These are phyloP conservation scores for Vicia sativa DNA, from an alignment of 306 rosid genomes.

Conservation along the genomic window DNA sequence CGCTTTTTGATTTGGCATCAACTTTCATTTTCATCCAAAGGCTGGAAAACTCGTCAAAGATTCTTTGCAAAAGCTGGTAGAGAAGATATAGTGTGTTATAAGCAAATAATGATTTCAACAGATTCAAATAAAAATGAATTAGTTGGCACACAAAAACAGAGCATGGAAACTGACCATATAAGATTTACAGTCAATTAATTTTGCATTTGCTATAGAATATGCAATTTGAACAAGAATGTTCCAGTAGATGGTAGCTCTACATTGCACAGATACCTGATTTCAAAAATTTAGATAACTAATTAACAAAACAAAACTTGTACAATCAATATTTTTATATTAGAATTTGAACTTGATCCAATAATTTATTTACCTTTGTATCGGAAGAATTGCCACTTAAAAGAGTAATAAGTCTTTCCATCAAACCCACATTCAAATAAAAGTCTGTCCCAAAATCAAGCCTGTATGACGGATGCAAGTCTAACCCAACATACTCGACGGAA, in stretches of 20 bases:
- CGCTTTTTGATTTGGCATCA: conserved; percentile 57
- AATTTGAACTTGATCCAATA: not conserved
- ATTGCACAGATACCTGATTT: conserved; percentile 60
- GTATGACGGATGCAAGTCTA: conserved; percentile 49
- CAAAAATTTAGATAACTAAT: conserved; percentile 28
- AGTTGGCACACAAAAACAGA: conserved; percentile 11
- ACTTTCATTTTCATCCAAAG: conserved; percentile 71
- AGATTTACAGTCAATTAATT: conserved; percentile 63
- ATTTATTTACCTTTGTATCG: conserved; percentile 44
- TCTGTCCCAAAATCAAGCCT: conserved; percentile 45
- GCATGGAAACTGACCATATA: conserved; percentile 56
- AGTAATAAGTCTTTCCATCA: conserved; percentile 53
- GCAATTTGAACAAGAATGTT: conserved; percentile 71
- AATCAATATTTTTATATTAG: not conserved
- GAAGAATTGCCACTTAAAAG: conserved; percentile 51
- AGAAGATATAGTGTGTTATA: conserved; percentile 29
- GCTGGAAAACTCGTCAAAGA: conserved; percentile 62
- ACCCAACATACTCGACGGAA: conserved; percentile 45
- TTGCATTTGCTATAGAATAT: conserved; percentile 54
- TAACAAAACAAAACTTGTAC: conserved; percentile 23
- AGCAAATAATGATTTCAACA: conserved; percentile 28
- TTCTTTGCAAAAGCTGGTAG: conserved; percentile 67
- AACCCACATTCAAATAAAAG: conserved; percentile 50
- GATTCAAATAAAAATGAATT: conserved; percentile 31
- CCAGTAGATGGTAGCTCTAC: conserved; percentile 53